Percentiles rank a stretch among this genome's conserved stretches.
phyloP scores from a whole-genome alignment of 163 green algal genomes.

The Smithsoniella earleae region DNA sequence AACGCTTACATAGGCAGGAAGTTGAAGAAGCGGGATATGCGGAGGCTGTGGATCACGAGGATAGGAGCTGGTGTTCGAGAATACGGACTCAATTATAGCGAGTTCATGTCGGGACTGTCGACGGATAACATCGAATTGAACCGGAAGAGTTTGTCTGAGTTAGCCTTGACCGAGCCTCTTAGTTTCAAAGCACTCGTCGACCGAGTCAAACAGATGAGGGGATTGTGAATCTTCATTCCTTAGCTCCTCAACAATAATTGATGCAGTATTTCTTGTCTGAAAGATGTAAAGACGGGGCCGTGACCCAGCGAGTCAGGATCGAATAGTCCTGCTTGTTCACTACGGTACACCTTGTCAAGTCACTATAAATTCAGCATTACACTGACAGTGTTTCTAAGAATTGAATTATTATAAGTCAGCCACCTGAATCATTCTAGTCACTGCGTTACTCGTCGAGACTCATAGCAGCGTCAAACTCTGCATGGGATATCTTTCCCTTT shows the following conservation, averaged over 20 bases:
- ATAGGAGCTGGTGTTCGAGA: slow-evolving; percentile 79
- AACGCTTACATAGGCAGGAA: slow-evolving; percentile 79
- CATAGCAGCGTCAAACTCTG: slow-evolving; percentile 51
- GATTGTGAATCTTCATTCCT: too few species aligned
- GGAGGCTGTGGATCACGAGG: slow-evolving; percentile 79
- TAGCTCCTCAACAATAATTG: too few species aligned
- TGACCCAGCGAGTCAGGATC: too few species aligned
- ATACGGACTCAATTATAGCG: slow-evolving; percentile 82
- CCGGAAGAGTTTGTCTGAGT: slow-evolving; percentile 86
- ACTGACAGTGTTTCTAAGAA: too few species aligned
- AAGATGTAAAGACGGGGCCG: too few species aligned
- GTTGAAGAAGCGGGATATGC: slow-evolving; percentile 81
- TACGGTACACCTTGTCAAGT: too few species aligned
- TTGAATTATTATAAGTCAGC: too few species aligned
- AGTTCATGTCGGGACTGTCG: slow-evolving; percentile 76
- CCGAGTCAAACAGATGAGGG: slow-evolving; percentile 50
- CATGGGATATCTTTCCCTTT: slow-evolving; percentile 69
- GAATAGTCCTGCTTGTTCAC: too few species aligned
- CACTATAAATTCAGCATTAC: too few species aligned
- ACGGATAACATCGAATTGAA: slow-evolving; percentile 87
- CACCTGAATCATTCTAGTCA: too few species aligned
- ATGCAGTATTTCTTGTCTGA: too few species aligned
- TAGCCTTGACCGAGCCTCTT: slow-evolving; percentile 85
- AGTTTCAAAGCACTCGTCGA: slow-evolving; percentile 90
- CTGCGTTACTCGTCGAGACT: neutral